Percentiles rank a stretch among this genome's conserved stretches.
phyloP scores from a whole-genome alignment of 1,284 basidiomycete genomes.

The Apiotrichum mycotoxinovorans region DNA sequence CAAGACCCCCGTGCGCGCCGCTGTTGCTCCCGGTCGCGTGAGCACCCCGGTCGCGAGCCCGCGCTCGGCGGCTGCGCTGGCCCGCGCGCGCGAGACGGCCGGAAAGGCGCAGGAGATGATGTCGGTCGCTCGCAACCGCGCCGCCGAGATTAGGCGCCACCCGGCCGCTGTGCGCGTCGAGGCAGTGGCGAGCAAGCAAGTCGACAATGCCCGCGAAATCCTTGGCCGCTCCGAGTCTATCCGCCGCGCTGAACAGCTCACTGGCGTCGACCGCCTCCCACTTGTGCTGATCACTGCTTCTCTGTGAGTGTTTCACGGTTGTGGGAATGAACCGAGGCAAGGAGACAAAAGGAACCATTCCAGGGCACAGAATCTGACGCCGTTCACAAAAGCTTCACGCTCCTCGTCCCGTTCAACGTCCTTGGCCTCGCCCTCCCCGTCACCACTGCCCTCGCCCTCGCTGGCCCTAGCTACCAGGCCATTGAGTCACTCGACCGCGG shows the following conservation, averaged over 20 bases:
- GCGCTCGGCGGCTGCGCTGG: background rate
- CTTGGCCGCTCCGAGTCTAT: conserved; percentile 31
- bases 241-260: conserved; percentile 29
- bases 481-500: conserved; percentile 26
- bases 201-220: conserved; percentile 25
- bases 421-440: conserved; percentile 37
- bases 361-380: background rate
- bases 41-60: background rate
- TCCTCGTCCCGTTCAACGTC: conserved; percentile 42
- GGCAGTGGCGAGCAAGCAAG: conserved; percentile 15
- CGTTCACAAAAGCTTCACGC: conserved; percentile 37
- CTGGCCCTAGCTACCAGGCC: conserved; percentile 33
- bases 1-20: background rate
- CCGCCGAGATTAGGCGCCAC: conserved; percentile 2
- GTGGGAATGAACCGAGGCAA: background rate
- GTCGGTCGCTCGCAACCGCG: background rate
- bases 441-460: conserved; percentile 33
- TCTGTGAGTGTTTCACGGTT: conserved; percentile 30
- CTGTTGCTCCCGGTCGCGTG: background rate
- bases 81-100: conserved; percentile 1
- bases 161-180: conserved; percentile 8
- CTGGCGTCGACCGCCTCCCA: conserved; percentile 35
- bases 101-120: background rate
- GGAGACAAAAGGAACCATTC: background rate
- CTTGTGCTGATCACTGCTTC: conserved; percentile 31